These are phyloP conservation scores for Aspergillus funiculosus DNA, from an alignment of 495 filamentous ascomycete genomes.

Conservation along the genomic window DNA sequence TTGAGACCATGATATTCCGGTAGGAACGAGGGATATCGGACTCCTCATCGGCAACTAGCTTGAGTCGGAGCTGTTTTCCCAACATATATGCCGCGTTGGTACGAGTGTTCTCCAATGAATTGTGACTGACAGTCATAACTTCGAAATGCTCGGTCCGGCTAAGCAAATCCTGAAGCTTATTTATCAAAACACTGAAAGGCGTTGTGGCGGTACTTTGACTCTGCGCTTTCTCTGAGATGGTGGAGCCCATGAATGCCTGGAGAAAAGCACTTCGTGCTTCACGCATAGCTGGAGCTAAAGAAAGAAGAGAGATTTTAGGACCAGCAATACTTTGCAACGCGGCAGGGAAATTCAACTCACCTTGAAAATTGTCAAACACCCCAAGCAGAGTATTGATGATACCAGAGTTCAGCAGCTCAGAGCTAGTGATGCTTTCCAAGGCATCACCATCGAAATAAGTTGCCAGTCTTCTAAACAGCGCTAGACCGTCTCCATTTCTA, in stretches of 20 bases:
- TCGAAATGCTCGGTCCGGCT: slow-evolving; percentile 98
- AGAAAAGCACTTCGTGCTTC: slow-evolving; percentile 77
- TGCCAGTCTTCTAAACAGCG: slow-evolving; percentile 71
- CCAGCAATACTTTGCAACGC: too few relatives aligned
- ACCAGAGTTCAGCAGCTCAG: slow-evolving; percentile 84
- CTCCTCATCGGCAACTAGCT: slow-evolving; percentile 83
- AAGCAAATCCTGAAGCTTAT: slow-evolving; percentile 91
- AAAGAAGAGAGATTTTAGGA: not conserved
- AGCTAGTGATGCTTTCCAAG: slow-evolving; percentile 92
- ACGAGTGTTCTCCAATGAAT: slow-evolving; percentile 83
- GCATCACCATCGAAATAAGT: slow-evolving; percentile 84
- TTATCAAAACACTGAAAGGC: slow-evolving; percentile 83
- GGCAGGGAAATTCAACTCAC: slow-evolving; percentile 23
- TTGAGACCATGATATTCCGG: slow-evolving; percentile 92
- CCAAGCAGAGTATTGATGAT: slow-evolving; percentile 78
- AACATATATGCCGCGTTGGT: slow-evolving; percentile 94
- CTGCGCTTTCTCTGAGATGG: slow-evolving; percentile 54
- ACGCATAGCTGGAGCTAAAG: slow-evolving; percentile 27
- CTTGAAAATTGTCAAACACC: slow-evolving; percentile 63
- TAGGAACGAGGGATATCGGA: slow-evolving; percentile 81
- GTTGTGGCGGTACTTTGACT: slow-evolving; percentile 64
- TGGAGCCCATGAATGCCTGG: slow-evolving; percentile 86
- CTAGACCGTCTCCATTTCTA: slow-evolving; percentile 42
- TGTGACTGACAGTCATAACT: slow-evolving; percentile 90
- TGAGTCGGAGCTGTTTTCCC: slow-evolving; percentile 88